Evolutionary conservation across 2,329 filamentous ascomycete genomes (phyloP).

Genomic region (Bimuria novae-zelandiae): DNA sequence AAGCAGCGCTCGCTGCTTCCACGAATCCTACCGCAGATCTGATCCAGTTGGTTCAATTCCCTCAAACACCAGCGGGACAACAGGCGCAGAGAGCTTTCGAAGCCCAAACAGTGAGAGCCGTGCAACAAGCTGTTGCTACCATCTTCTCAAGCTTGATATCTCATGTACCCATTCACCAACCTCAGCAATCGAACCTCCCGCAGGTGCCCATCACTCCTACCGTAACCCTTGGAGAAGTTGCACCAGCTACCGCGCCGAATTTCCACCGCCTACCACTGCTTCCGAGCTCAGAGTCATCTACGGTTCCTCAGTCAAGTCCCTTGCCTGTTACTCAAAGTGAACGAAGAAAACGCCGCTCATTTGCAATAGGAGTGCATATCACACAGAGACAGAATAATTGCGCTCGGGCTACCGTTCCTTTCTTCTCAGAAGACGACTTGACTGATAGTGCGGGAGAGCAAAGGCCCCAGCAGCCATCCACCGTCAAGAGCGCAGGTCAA

Average conservation of each 20-base stretch:
- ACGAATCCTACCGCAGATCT: slow-evolving; percentile 24
- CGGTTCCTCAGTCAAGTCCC: slow-evolving; percentile 17
- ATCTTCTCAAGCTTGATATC: slow-evolving; percentile 24
- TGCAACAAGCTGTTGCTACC: slow-evolving; percentile 31
- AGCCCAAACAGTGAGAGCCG: slow-evolving; percentile 29
- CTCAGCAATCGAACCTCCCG: slow-evolving; percentile 5
- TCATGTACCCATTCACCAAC: slow-evolving; percentile 12
- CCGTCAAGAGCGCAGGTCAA: too few species aligned
- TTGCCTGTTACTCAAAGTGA: not conserved
- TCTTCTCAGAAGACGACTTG: not conserved
- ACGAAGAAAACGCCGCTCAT: not conserved
- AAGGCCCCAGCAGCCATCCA: too few species aligned
- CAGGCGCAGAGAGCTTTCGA: slow-evolving; percentile 34
- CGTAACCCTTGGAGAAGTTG: slow-evolving; percentile 15
- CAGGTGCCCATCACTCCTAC: slow-evolving; percentile 11
- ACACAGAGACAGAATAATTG: not conserved
- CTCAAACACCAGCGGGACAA: slow-evolving; percentile 36
- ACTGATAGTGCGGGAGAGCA: not conserved
- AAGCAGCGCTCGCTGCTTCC: slow-evolving; percentile 14
- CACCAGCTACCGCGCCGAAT: slow-evolving; percentile 33
- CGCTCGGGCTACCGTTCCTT: not conserved
- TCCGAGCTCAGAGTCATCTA: not conserved
- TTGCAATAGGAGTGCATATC: not conserved
- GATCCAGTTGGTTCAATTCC: slow-evolving; percentile 31
- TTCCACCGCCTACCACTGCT: slow-evolving; percentile 34